Evolutionary conservation across 1,284 basidiomycete genomes (phyloP).

Genomic region (Ceratobasidium sp.): DNA sequence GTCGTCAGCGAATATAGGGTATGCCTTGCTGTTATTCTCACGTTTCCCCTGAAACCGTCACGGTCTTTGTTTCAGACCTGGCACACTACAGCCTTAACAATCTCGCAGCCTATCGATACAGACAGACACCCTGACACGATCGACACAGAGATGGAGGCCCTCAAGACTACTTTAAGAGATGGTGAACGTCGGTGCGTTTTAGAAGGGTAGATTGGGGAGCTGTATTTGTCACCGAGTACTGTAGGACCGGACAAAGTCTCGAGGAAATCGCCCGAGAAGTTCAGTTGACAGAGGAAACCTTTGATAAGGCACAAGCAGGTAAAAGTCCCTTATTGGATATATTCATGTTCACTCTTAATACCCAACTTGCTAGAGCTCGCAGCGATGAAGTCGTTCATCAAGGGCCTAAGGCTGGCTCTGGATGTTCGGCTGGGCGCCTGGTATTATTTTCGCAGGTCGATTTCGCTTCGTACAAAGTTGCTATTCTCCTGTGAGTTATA

Average conservation of each 20-base stretch:
- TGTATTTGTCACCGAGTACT: neutral
- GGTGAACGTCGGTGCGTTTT: constrained; percentile 73
- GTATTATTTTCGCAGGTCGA: constrained; percentile 89
- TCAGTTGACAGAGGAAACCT: constrained; percentile 70
- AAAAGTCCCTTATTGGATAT: neutral
- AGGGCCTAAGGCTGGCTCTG: constrained; percentile 37
- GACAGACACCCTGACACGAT: constrained; percentile 61
- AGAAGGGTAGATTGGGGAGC: neutral
- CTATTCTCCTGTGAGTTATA: constrained; percentile 37
- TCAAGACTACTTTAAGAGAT: constrained; percentile 76
- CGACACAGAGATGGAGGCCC: constrained; percentile 74
- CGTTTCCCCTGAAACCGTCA: no score
- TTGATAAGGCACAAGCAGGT: constrained; percentile 70
- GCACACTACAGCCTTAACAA: constrained; percentile 68
- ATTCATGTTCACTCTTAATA: neutral
- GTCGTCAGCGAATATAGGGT: constrained; percentile 59
- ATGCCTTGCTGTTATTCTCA: neutral
- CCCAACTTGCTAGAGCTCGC: constrained; percentile 11
- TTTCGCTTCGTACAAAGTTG: constrained; percentile 84
- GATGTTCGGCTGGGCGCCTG: constrained; percentile 76
- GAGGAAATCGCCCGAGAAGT: constrained; percentile 82
- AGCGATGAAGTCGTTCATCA: constrained; percentile 40
- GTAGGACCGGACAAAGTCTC: constrained; percentile 80
- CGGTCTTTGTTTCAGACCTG: constrained; percentile 65
- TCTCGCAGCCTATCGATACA: constrained; percentile 36